Base-by-base conservation (phyloP, 2,329 filamentous ascomycete species). In the Achaetomium macrosporum region DNA sequence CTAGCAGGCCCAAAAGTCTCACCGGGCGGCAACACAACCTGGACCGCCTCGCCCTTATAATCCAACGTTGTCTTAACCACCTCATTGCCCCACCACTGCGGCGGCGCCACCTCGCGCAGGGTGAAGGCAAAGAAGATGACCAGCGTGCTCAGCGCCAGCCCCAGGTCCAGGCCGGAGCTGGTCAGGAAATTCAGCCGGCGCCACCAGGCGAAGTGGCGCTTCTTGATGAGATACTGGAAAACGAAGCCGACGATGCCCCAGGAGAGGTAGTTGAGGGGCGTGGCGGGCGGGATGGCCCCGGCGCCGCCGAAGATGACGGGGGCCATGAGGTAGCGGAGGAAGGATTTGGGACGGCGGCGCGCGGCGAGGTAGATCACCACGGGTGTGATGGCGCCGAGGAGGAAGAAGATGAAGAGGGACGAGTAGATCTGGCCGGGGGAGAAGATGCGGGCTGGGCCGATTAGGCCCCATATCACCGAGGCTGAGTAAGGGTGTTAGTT, bases 111-210 rank as follows among this genome's bases (percentile, higher is more conserved):
- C n/a, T 77, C 69, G 19, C 82, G 78, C 58, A 89, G 69, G 1
- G 82, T 82, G 56, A 90, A 81, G 0, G 81, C 78, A 57, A 89
- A 81, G 71, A 90, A 88, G 59, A 88, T 83, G 55, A 87, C 68
- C 41, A 89, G 74, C 1, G 85, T 88, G 16, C 74, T 76, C 25
- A 89, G 70, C 1, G 83, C 83, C 1, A 89, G 73, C 1, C 85
- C 86, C 12, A 87, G 73, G 59, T 89, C 86, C 44, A 90, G 72
- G 0, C 80, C 85, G 0, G 84, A 85, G 12, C 83, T 84, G 0
- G 85, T 84, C 55, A 89, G 69, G 62, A 87, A 89, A 70, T 88
- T 89, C 64, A 87, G 79, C 25, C 83, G 76, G 67, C 79, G 81
- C 87, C 87, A 90, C 86, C 86, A 90, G 29, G 71, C 76, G 57